Evolutionary conservation across 768 basidiomycete genomes (phyloP), one percentile per base, ranked within the genome.

Genomic region (Coprinopsis cinerea): DNA sequence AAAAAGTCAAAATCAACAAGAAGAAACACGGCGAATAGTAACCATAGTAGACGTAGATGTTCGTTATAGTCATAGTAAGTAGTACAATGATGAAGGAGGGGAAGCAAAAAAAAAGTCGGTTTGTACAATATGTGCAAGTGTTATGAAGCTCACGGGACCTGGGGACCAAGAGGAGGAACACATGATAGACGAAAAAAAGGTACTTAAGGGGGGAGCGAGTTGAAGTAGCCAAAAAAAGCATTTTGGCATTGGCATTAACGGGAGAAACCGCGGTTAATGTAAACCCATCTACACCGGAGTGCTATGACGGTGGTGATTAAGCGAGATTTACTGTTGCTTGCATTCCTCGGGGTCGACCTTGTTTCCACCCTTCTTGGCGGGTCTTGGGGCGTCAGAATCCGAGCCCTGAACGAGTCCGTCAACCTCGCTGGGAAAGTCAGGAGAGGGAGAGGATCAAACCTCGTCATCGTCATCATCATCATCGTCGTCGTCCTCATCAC

Each of bases 291-390:
- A 30, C 20, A 43, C 20, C 7, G 23, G 18, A 35, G 15, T 20
- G 18, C 23, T 22, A 18, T 36, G 37, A 23, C 24, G 36, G 28
- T 26, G 27, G 4, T 24, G 34, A 28, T 36, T n/a, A n/a, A 22
- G 9, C 11, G 17, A 18, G 10, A 51, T 24, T 64, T 52, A 93
- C 83, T 93, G 91, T 65, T 92, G 87, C 74, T 92, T 91, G 77
- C 92, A 94, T 65, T 94, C 92, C 62, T 91, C 85, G 1, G 88
- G 81, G 63, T 88, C 83, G 49, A 76, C 75, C 57, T 77, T 77
- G 28, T 64, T 66, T 34, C 69, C 72, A 49, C 78, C 76, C 44
- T 76, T 76, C 66, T 81, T 85, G 56, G 80, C 73, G 54, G 76
- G 78, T 48, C 81, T 79, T 50, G 83, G 80, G 43, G 75, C 68